A percentile compares a stretch with the other conserved stretches of the same genome.
Evolutionary conservation across 1,284 basidiomycete species (phyloP).

Genomic region (Moesziomyces aphidis): DNA sequence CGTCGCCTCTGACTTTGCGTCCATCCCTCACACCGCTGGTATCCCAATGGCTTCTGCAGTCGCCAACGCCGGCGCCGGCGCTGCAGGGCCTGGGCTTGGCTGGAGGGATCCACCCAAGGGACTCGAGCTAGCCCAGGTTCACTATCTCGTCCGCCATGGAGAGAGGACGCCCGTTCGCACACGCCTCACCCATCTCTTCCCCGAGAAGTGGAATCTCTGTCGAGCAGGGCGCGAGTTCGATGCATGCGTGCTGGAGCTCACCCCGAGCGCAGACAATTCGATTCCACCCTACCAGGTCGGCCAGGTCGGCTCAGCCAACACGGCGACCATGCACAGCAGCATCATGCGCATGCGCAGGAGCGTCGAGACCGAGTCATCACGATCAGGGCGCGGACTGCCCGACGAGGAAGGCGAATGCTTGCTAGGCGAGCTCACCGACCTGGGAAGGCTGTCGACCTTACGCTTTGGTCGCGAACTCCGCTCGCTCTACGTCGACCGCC

Average conservation of each 20-base stretch:
- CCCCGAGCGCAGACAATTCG: conserved; percentile 12
- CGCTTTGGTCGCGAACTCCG: conserved; percentile 76
- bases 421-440: conserved; percentile 81
- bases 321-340: conserved; percentile 32
- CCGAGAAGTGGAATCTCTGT: conserved; percentile 62
- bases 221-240: conserved; percentile 57
- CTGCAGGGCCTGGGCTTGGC: conserved; percentile 46
- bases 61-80: conserved; percentile 39
- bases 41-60: conserved; percentile 43
- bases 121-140: conserved; percentile 58
- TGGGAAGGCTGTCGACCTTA: conserved; percentile 79
- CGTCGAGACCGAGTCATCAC: conserved; percentile 43
- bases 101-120: conserved; percentile 54
- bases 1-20: conserved; percentile 5
- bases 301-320: conserved; percentile 26
- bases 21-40: conserved; percentile 33
- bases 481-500: conserved; percentile 77
- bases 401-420: conserved; percentile 69
- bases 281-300: conserved; percentile 35
- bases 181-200: conserved; percentile 57
- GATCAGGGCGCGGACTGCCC: conserved; percentile 17
- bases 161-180: conserved; percentile 64
- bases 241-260: conserved; percentile 50
- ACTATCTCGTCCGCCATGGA: conserved; percentile 64
- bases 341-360: conserved; percentile 46